These are phyloP conservation scores for Orbilia javanica DNA, from an alignment of 2,329 filamentous ascomycete species.

Conservation along the genomic window DNA sequence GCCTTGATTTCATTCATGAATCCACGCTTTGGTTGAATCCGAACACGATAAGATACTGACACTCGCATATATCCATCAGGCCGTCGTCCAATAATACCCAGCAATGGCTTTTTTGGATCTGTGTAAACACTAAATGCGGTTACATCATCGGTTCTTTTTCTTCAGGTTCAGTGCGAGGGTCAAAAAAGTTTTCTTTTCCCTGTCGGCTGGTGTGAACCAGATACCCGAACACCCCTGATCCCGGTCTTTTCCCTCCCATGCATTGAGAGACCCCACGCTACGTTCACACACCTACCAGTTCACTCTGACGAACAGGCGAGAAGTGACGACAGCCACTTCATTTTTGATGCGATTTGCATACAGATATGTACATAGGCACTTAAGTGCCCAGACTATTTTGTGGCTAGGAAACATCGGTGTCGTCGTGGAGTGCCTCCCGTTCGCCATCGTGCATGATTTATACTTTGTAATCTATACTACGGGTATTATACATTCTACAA, in stretches of 20 bases:
- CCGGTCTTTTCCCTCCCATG: slow-evolving; percentile 8
- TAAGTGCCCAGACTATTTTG: too few species aligned
- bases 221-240: slow-evolving; percentile 54
- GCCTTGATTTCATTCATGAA: slow-evolving; percentile 35
- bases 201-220: slow-evolving; percentile 26
- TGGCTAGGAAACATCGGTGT: neutral
- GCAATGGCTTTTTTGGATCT: neutral
- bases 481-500: too few species aligned
- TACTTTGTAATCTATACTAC: too few species aligned
- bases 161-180: neutral
- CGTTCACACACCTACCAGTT: too few species aligned
- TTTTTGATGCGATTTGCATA: neutral
- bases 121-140: slow-evolving; percentile 15
- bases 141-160: slow-evolving; percentile 36
- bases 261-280: slow-evolving; percentile 6
- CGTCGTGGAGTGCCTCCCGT: neutral
- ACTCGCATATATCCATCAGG: neutral
- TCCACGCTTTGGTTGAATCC: neutral
- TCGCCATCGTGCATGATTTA: neutral
- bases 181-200: neutral
- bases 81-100: slow-evolving; percentile 1
- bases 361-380: too few species aligned
- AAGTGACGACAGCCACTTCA: slow-evolving; percentile 30
- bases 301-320: neutral
- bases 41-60: slow-evolving; percentile 9